Base-by-base conservation (phyloP, 164 flowering plant species). In the Chimonanthus praecox region DNA sequence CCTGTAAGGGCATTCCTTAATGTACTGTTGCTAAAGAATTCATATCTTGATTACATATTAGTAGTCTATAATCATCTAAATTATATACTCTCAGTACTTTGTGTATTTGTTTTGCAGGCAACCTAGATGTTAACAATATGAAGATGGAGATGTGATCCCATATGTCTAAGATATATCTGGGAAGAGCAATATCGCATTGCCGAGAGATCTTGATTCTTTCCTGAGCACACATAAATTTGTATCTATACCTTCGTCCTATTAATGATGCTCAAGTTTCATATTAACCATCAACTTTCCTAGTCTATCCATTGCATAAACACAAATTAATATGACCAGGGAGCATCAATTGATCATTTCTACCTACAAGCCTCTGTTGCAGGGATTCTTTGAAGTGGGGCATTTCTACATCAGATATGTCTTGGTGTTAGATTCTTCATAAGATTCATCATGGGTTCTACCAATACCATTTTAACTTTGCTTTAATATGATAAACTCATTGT, bases 111-210 rank as follows among this genome's bases (percentile, higher is more conserved):
- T 33, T 63, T 62, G 64, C 75, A 77, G 77, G 71, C 6, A 58
- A 49, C 45, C n/a, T 66, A 49, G 77, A 78, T 43, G 73, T 64
- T 33, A 70, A 54, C 74, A 78, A 70, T 65, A 67, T 85, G 13
- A 90, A 88, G 84, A 81, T 86, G 88, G 90, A 87, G 88, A 84
- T 86, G 79, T 58, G 73, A 46, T 21, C 44, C 73, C 49, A 9
- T 15, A 43, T 2, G 11, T n/a, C 47, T 33, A 33, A 45, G 45
- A 60, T 77, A 33, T 1, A 33, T 71, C 73, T 66, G 72, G 74
- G 77, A 13, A 15, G 44, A 75, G 73, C 43, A 45, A 49, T 71
- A 69, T 68, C 66, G 47, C 62, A 33, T 33, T 33, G 33, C 33
- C 33, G 33, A 33, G 33, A 33, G 33, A 33, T 71, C 73, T 71